Evolutionary conservation across 1,284 basidiomycete genomes (phyloP), one percentile per base, ranked within the genome.

Genomic region (Ceratobasidium sp.): DNA sequence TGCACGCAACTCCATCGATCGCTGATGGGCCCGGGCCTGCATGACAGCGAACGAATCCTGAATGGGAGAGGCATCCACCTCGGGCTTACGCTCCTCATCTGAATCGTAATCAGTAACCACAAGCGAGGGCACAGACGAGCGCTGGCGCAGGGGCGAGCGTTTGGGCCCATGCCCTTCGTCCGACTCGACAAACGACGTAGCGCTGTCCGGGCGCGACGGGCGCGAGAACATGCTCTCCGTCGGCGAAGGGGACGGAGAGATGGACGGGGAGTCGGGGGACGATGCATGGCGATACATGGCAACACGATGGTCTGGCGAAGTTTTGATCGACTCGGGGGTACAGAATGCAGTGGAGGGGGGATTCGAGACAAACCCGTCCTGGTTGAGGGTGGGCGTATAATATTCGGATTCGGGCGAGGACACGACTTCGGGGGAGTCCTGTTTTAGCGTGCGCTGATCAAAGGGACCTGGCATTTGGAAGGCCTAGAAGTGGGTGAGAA

Each of bases 141-240:
- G 67, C 67, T 70, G 67, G 46, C 53, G 67, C 16, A 58, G 43
- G 18, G 67, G 67, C 53, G 53, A 48, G 67, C 67, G 67, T 53
- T 70, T 70, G 45, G 26, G 36, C 10, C 55, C 55, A n/a, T 70
- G 67, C 14, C 53, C 39, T 21, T 70, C 67, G 50, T 65, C 62
- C 26, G 53, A 58, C 16, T 57, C 67, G 21, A 58, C 53, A 46
- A 58, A 57, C 9, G 67, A 70, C 14, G 67, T 70, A 21, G 67
- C 67, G 41, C 67, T 70, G 23, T 70, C 67, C 41, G 67, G 67
- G 28, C 67, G 67, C 43, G 67, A 70, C 55, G 53, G 67, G 26
- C 67, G 67, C 10, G 67, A 70, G 43, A 70, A 70, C 67, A 70
- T 70, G 43, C 67, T 70, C 8, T 70, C 67, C 53, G 67, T 70